Conservation (phyloP, 129 eudicot genomes). For the Glebionis coronaria region DNA sequence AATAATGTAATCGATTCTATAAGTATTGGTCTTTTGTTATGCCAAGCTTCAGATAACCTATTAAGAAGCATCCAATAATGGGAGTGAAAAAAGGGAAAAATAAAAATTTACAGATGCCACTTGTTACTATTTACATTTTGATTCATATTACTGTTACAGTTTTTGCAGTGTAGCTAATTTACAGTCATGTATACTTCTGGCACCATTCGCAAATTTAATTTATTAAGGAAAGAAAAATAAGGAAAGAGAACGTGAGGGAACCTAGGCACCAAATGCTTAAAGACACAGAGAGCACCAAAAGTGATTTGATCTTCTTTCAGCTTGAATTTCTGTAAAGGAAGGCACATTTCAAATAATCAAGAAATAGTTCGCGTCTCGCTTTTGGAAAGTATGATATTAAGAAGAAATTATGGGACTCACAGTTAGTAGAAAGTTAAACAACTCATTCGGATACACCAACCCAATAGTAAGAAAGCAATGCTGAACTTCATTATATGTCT, state of each 20-base stretch:
- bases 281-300: constrained; percentile 86
- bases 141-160: not conserved
- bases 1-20: constrained; percentile 73
- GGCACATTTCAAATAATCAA: constrained; percentile 11
- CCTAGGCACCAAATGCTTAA: constrained; percentile 98
- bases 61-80: constrained; percentile 24
- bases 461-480: constrained; percentile 92
- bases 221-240: not conserved
- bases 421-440: constrained; percentile 74
- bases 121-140: not conserved
- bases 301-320: constrained; percentile 86
- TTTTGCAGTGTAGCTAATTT: constrained; percentile 3
- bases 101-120: not conserved
- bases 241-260: constrained; percentile 15
- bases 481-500: constrained; percentile 97
- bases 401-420: constrained; percentile 49
- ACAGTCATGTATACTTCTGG: constrained; percentile 18
- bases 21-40: constrained; percentile 64
- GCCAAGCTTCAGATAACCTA: constrained; percentile 95
- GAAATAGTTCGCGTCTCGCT: not conserved
- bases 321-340: constrained; percentile 74
- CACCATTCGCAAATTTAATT: constrained; percentile 8
- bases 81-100: not conserved
- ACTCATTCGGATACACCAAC: constrained; percentile 80
- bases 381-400: not conserved